Evolutionary conservation across 495 filamentous ascomycete species (phyloP).

Genomic region (Neurospora africana): DNA sequence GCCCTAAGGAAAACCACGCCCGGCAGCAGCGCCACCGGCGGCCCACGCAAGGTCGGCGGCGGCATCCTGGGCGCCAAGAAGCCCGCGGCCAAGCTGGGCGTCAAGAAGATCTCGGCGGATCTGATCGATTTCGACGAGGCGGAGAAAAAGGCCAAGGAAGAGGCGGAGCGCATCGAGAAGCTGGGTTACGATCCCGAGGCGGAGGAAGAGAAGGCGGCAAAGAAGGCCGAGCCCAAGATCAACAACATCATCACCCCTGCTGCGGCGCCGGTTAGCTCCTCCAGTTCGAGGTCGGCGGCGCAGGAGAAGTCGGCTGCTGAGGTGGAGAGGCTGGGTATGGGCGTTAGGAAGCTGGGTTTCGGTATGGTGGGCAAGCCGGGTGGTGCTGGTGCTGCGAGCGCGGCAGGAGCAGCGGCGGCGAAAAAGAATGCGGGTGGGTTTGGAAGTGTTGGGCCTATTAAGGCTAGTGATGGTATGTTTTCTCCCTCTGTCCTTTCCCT

Average conservation of each 20-base stretch:
- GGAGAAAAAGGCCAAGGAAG: slow-evolving; percentile 92
- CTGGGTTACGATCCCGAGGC: slow-evolving; percentile 96
- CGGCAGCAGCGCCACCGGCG: slow-evolving; percentile 38
- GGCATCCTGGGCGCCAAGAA: slow-evolving; percentile 78
- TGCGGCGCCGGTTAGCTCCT: slow-evolving; percentile 52
- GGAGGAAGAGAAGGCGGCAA: slow-evolving; percentile 49
- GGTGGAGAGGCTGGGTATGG: slow-evolving; percentile 85
- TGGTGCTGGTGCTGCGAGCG: slow-evolving; percentile 48
- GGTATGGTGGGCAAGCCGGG: slow-evolving; percentile 56
- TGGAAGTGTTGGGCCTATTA: slow-evolving; percentile 68
- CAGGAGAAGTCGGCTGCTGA: slow-evolving; percentile 56
- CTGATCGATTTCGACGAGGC: slow-evolving; percentile 90
- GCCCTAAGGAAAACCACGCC: slow-evolving; percentile 63
- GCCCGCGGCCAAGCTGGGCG: slow-evolving; percentile 84
- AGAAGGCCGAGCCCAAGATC: slow-evolving; percentile 26
- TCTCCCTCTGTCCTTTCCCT: background rate
- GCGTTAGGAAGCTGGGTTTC: slow-evolving; percentile 77
- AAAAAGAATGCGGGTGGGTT: slow-evolving; percentile 73
- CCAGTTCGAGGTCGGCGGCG: slow-evolving; percentile 43
- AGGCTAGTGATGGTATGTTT: slow-evolving; percentile 58
- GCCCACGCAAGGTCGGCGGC: slow-evolving; percentile 62
- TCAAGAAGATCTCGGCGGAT: slow-evolving; percentile 74
- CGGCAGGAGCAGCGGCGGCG: slow-evolving; percentile 40
- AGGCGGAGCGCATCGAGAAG: slow-evolving; percentile 92
- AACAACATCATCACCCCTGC: slow-evolving; percentile 58